Evolutionary conservation across 495 filamentous ascomycete species (phyloP).

Genomic region (Penicillium manginii): DNA sequence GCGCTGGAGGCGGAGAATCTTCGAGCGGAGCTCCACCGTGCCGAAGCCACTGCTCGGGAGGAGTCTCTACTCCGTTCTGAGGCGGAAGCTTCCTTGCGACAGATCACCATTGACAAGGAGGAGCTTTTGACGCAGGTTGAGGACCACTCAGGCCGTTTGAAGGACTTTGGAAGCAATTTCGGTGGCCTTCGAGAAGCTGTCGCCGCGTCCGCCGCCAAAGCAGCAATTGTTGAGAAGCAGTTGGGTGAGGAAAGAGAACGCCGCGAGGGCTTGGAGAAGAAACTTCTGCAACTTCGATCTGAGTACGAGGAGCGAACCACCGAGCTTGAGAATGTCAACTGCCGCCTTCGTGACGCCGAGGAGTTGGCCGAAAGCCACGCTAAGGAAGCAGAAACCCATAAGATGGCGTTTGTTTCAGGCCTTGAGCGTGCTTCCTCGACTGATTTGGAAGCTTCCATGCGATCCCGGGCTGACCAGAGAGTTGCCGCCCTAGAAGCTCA

Average conservation of each 20-base stretch:
- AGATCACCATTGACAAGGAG: slow-evolving; percentile 81
- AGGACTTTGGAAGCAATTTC: slow-evolving; percentile 73
- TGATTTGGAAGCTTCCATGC: slow-evolving; percentile 50
- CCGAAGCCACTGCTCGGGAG: slow-evolving; percentile 74
- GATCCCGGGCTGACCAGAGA: slow-evolving; percentile 71
- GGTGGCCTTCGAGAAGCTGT: slow-evolving; percentile 78
- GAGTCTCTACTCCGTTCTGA: slow-evolving; percentile 76
- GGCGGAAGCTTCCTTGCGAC: slow-evolving; percentile 69
- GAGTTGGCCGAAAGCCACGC: slow-evolving; percentile 88
- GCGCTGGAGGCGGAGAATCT: slow-evolving; percentile 82
- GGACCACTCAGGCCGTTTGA: slow-evolving; percentile 65
- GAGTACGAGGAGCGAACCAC: slow-evolving; percentile 84
- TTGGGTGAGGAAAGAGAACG: slow-evolving; percentile 81
- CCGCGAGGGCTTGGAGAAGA: slow-evolving; percentile 76
- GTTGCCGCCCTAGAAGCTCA: slow-evolving; percentile 77
- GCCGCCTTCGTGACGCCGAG: slow-evolving; percentile 82
- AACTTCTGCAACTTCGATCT: slow-evolving; percentile 74
- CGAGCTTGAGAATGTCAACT: slow-evolving; percentile 75
- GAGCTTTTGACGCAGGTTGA: slow-evolving; percentile 73
- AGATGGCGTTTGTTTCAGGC: slow-evolving; percentile 79
- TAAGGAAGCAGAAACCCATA: slow-evolving; percentile 84
- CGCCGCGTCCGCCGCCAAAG: slow-evolving; percentile 74
- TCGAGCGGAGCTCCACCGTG: slow-evolving; percentile 79
- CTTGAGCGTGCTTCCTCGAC: slow-evolving; percentile 64
- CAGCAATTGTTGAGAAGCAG: slow-evolving; percentile 73